phyloP scores from a whole-genome alignment of 2,329 filamentous ascomycete species.

The Pseudopyrenochaeta lycopersici region DNA sequence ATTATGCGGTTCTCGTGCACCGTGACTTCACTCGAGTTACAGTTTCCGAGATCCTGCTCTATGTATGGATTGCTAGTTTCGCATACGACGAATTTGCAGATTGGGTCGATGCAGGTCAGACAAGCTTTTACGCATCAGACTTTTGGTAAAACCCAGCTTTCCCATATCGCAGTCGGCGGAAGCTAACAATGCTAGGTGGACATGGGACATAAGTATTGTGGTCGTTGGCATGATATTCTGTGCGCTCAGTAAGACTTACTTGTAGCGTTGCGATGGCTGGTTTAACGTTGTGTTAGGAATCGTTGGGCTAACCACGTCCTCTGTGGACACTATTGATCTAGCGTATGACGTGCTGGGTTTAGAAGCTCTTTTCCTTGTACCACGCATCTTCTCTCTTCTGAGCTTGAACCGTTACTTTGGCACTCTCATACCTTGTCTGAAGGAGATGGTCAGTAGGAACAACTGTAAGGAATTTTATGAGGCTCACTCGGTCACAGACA shows the following conservation, averaged over 20 bases:
- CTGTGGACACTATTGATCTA: conserved; percentile 72
- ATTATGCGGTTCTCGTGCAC: conserved; percentile 85
- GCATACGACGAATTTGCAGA: conserved; percentile 81
- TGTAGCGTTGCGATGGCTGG: not conserved
- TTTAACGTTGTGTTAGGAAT: conserved; percentile 60
- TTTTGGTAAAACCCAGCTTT: conserved; percentile 60
- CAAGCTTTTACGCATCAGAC: conserved; percentile 65
- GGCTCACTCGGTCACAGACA: conserved; percentile 55
- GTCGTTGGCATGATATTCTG: conserved; percentile 76
- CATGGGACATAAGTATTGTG: conserved; percentile 66
- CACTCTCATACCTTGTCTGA: conserved; percentile 86
- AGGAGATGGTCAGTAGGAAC: conserved; percentile 75
- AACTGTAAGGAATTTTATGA: not conserved
- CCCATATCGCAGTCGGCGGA: conserved; percentile 11
- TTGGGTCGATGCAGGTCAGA: conserved; percentile 81
- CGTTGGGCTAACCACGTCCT: conserved; percentile 70
- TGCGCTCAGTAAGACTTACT: conserved; percentile 67
- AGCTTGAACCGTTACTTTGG: conserved; percentile 92
- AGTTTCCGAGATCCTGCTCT: conserved; percentile 74
- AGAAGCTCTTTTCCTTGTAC: conserved; percentile 89
- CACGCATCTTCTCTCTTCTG: conserved; percentile 84
- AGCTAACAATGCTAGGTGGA: conserved; percentile 21
- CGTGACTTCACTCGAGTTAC: conserved; percentile 73
- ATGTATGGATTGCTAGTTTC: conserved; percentile 87
- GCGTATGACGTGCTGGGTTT: conserved; percentile 90